A percentile compares a stretch with the other conserved stretches of the same genome.
Conservation (phyloP, 805 yeast genomes). For the Schizosaccharomyces lindneri region DNA sequence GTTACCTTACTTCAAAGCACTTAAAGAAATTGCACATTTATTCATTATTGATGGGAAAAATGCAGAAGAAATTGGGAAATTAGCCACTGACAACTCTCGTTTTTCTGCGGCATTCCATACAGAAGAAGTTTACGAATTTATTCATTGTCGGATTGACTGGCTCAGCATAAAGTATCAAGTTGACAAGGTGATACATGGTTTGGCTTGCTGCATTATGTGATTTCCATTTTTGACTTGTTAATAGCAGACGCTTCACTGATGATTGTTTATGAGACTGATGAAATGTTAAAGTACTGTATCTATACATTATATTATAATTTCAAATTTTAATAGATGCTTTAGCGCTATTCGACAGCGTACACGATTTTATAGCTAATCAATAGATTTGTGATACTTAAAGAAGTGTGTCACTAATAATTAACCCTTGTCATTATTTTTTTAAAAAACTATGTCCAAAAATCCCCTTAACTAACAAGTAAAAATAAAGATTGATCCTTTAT, state of each 20-base stretch:
- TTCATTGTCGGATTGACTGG: conserved; percentile 79
- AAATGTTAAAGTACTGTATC: too few species aligned
- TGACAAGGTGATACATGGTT: conserved; percentile 85
- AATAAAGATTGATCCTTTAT: too few species aligned
- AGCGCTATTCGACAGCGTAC: not conserved
- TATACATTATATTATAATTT: too few species aligned
- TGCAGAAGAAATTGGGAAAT: conserved; percentile 59
- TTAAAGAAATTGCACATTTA: conserved; percentile 65
- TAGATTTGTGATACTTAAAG: not conserved
- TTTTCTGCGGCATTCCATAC: conserved; percentile 77
- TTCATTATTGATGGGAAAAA: conserved; percentile 50
- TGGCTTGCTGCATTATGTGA: conserved; percentile 47
- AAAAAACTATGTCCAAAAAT: too few species aligned
- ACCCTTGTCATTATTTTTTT: too few species aligned
- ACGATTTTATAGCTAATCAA: not conserved
- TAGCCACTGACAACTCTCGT: conserved; percentile 59
- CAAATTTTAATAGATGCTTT: too few species aligned
- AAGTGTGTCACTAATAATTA: too few species aligned
- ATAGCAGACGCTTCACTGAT: too few species aligned
- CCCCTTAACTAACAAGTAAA: too few species aligned
- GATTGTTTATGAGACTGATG: too few species aligned
- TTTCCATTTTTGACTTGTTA: not conserved
- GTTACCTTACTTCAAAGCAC: conserved; percentile 48
- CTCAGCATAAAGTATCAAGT: conserved; percentile 45
- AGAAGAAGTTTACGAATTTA: conserved; percentile 84